Evolutionary conservation across 331 rosid species (phyloP).

Genomic region (Quercus tomentella): DNA sequence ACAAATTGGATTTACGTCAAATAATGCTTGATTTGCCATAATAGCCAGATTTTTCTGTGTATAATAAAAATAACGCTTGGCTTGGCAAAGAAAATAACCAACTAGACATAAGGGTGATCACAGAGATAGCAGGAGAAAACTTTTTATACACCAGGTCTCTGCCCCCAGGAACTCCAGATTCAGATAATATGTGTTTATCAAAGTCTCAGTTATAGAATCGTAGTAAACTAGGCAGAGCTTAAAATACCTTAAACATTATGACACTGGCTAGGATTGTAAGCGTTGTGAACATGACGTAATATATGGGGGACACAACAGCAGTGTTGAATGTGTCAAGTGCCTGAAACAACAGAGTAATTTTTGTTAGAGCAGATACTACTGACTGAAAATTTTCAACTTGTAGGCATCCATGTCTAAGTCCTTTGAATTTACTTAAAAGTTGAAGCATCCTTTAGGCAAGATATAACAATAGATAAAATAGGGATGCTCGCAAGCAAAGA

Average conservation of each 20-base stretch:
- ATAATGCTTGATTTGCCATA: background rate
- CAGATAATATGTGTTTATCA: background rate
- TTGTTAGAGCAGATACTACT: constrained; percentile 8
- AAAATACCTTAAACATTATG: constrained; percentile 85
- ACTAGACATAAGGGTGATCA: background rate
- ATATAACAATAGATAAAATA: background rate
- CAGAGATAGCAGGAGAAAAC: background rate
- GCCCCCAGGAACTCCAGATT: background rate
- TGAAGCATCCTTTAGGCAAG: constrained; percentile 8
- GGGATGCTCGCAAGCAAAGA: background rate
- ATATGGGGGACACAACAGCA: constrained; percentile 79
- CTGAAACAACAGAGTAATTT: constrained; percentile 39
- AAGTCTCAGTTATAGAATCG: background rate
- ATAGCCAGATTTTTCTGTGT: no score
- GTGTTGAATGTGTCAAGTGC: constrained; percentile 95
- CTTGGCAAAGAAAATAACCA: background rate
- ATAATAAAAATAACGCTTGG: background rate
- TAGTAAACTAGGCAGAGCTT: background rate
- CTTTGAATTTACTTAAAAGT: background rate
- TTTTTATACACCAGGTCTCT: background rate
- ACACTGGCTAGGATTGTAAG: constrained; percentile 77
- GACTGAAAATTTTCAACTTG: background rate
- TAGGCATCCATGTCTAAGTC: background rate
- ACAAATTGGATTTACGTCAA: background rate
- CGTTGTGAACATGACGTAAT: constrained; percentile 83